Conservation (phyloP, 2,329 filamentous ascomycete species). For the Scedosporium minutisporum region DNA sequence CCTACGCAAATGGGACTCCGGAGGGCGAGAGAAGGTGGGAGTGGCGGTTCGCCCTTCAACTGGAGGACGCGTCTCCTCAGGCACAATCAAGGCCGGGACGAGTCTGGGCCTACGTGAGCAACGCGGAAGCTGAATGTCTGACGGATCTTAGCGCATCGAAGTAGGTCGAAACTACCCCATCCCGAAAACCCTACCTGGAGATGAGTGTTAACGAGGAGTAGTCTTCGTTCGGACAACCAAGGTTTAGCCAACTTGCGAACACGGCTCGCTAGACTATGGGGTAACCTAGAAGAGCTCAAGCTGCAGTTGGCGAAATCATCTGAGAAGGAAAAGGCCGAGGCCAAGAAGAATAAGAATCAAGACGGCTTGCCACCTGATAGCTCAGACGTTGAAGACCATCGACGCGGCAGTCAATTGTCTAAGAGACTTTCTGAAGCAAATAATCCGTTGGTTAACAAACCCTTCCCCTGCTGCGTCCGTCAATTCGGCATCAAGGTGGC, state of each 20-base stretch:
- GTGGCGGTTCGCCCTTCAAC: slow-evolving; percentile 72
- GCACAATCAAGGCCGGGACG: slow-evolving; percentile 15
- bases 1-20: slow-evolving; percentile 7
- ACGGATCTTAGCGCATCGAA: slow-evolving; percentile 37
- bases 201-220: slow-evolving; percentile 22
- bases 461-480: slow-evolving; percentile 61
- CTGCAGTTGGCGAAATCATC: slow-evolving; percentile 16
- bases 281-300: slow-evolving; percentile 69
- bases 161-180: slow-evolving; percentile 13
- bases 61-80: slow-evolving; percentile 54
- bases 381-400: slow-evolving; percentile 21
- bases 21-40: slow-evolving; percentile 48
- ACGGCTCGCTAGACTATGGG: slow-evolving; percentile 73
- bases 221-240: slow-evolving; percentile 41
- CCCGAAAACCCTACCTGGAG: neutral
- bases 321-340: slow-evolving; percentile 14
- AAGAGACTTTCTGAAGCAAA: slow-evolving; percentile 5
- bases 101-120: slow-evolving; percentile 58
- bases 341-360: slow-evolving; percentile 2
- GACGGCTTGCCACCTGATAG: slow-evolving; percentile 27
- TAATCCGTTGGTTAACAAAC: slow-evolving; percentile 35
- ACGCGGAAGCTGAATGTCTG: slow-evolving; percentile 39
- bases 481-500: slow-evolving; percentile 54
- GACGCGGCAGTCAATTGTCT: neutral
- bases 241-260: slow-evolving; percentile 50